phyloP scores from a whole-genome alignment of 805 yeast genomes.

The Priceomyces carsonii region DNA sequence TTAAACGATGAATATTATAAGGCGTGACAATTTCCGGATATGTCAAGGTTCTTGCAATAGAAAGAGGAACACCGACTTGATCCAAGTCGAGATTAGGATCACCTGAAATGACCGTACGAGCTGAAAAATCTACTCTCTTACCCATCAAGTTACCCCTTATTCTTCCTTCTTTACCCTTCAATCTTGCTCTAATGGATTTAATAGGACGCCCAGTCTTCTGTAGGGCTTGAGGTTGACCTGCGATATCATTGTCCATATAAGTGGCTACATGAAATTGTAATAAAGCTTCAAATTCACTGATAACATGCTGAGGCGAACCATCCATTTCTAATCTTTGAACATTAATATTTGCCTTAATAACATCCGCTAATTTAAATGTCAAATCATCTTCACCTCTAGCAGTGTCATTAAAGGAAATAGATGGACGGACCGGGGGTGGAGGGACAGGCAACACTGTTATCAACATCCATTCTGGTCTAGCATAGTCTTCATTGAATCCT shows the following conservation, averaged over 20 bases:
- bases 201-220: slow-evolving; percentile 99
- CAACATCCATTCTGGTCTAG: slow-evolving; percentile 98
- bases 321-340: slow-evolving; percentile 98
- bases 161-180: slow-evolving; percentile 99
- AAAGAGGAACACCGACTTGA: slow-evolving; percentile 98
- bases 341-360: slow-evolving; percentile 91
- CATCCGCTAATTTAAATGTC: slow-evolving; percentile 96
- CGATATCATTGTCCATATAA: slow-evolving; percentile 98
- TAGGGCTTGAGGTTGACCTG: slow-evolving; percentile 98
- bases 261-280: slow-evolving; percentile 98
- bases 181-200: slow-evolving; percentile 97
- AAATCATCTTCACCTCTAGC: slow-evolving; percentile 99
- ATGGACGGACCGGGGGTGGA: slow-evolving; percentile 99
- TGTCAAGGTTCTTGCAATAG: slow-evolving; percentile 92
- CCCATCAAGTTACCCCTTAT: slow-evolving; percentile 99
- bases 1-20: slow-evolving; percentile 88
- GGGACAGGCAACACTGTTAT: slow-evolving; percentile 98
- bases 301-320: slow-evolving; percentile 98
- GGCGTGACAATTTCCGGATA: slow-evolving; percentile 99
- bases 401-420: slow-evolving; percentile 96
- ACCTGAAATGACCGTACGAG: slow-evolving; percentile 98
- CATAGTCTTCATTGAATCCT: slow-evolving; percentile 93
- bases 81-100: slow-evolving; percentile 97
- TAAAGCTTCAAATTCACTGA: slow-evolving; percentile 92
- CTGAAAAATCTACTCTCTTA: slow-evolving; percentile 98